Base-by-base conservation (phyloP, 2,329 filamentous ascomycete genomes). In the Pseudogymnoascus sp. region DNA sequence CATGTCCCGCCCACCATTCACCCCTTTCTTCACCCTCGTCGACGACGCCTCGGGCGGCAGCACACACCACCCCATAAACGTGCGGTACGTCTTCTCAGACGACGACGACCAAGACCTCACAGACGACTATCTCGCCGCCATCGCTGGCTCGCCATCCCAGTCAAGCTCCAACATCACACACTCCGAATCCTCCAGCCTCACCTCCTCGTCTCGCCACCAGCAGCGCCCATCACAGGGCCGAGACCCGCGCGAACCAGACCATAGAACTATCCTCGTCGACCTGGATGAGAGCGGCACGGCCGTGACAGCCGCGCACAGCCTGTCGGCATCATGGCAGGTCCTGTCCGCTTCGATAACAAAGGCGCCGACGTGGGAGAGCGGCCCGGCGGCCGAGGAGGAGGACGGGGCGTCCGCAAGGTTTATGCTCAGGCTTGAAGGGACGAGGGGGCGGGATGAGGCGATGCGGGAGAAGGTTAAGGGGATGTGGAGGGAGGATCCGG, bases 51-150 rank as follows among this genome's bases (percentile, higher is more conserved):
- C 84, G n/a, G 87, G 84, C 7, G 82, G 85, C 68, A 84, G 89
- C 52, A 89, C 90, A 65, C 82, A 90, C 69, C 92, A 97, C 72
- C 94, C 93, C 1, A 35, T 55, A 1, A 86, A 84, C 60, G 86
- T 96, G 1, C 91, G 93, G 76, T 97, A 97, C 77, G 83, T 97
- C 70, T 97, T 99, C 77, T 84, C 85, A 68, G 92, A 97, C 74
- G 94, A 97, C 74, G 92, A 97, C 71, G 63, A 60, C 1, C 88
- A 92, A 55, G 78, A 89, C 48, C 79, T 96, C 37, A 88, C 88
- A 1, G 81, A 85, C 37, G 86, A 88, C 1, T 81, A 82, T 4
- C 74, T 87, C 63, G 78, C 79, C 35, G 79, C 80, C 18, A 72
- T 60, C 39, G 10, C 64, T 64, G 12, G 58, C 59, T 36, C 42